phyloP scores from a whole-genome alignment of 306 rosid genomes.

The Trifolium repens region DNA sequence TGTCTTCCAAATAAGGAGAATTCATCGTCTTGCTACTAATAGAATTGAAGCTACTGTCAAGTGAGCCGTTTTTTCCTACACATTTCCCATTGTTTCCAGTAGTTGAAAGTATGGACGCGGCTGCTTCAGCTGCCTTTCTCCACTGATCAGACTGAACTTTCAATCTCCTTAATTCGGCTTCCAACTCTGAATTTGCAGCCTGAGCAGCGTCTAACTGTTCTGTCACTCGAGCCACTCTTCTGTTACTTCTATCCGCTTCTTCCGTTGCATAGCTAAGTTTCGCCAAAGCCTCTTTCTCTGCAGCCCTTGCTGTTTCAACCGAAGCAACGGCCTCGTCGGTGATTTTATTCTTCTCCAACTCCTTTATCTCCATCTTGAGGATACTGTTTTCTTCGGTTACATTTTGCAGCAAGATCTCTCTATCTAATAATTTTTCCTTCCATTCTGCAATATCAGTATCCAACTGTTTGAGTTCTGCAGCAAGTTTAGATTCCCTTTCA shows the following conservation, averaged over 20 bases:
- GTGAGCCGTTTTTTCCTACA: slow-evolving; percentile 60
- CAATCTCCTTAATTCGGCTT: slow-evolving; percentile 84
- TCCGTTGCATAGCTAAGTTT: slow-evolving; percentile 60
- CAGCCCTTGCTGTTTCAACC: slow-evolving; percentile 64
- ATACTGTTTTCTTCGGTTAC: slow-evolving; percentile 60
- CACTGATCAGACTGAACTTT: slow-evolving; percentile 96
- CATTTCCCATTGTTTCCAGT: slow-evolving; percentile 72
- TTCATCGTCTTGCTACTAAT: slow-evolving; percentile 54
- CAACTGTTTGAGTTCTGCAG: slow-evolving; percentile 51
- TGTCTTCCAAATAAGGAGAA: slow-evolving; percentile 78
- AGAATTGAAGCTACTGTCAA: slow-evolving; percentile 65
- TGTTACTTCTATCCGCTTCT: slow-evolving; percentile 72
- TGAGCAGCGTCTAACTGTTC: slow-evolving; percentile 88
- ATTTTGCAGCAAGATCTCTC: slow-evolving; percentile 64
- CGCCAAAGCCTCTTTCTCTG: slow-evolving; percentile 70
- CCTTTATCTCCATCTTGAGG: slow-evolving; percentile 60
- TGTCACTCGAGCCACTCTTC: slow-evolving; percentile 61
- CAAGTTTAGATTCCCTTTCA: slow-evolving; percentile 53
- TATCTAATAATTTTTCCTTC: slow-evolving; percentile 62
- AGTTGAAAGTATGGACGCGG: slow-evolving; percentile 74
- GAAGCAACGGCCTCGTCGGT: slow-evolving; percentile 48
- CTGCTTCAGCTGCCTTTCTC: slow-evolving; percentile 98
- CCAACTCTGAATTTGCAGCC: slow-evolving; percentile 71
- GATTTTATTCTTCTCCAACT: slow-evolving; percentile 51
- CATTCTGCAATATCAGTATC: slow-evolving; percentile 59